Evolutionary conservation across 1,284 basidiomycete species (phyloP), one percentile per base, ranked within the genome.

Genomic region (Agroathelia rolfsii): DNA sequence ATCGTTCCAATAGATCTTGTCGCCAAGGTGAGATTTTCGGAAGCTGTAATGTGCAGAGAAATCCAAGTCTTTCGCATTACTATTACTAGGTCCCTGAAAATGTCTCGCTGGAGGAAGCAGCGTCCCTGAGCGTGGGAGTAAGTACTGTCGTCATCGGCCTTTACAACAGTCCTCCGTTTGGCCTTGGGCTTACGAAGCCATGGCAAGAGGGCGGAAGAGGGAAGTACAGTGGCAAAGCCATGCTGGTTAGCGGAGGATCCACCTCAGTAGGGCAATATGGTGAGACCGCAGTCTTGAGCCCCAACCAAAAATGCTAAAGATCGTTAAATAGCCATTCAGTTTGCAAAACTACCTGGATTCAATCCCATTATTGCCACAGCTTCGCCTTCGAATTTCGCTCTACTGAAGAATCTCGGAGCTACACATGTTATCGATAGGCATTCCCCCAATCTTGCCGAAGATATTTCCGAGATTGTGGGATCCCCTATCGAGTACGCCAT

Each of bases 251-350:
- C 14, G 58, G 56, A 11, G 62, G 61, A 3, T 43, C 55, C 5
- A 42, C 46, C 6, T 52, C 51, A 10, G 52, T 61, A 12, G 61
- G 62, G 3, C 49, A 57, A 43, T 60, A 47, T 22, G 45, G 53
- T 53, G 8, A 17, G 51, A 38, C 13, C 13, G 9, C 7, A n/a
- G 2, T 7, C 12, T 30, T 19, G n/a, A n/a, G n/a, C n/a, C n/a
- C n/a, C n/a, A n/a, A n/a, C n/a, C n/a, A n/a, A n/a, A n/a, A n/a
- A n/a, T n/a, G n/a, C n/a, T n/a, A n/a, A n/a, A n/a, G n/a, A n/a
- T n/a, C n/a, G n/a, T n/a, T n/a, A n/a, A n/a, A 24, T 12, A 72
- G 72, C 52, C 1, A 60, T 77, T 29, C 75, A 77, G 45, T 46
- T 77, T 9, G 69, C 68, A 4, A 66, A 56, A 40, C 42, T 67